Conservation (phyloP, 176 grass and related monocot species). For the Cymbopogon citratus region DNA sequence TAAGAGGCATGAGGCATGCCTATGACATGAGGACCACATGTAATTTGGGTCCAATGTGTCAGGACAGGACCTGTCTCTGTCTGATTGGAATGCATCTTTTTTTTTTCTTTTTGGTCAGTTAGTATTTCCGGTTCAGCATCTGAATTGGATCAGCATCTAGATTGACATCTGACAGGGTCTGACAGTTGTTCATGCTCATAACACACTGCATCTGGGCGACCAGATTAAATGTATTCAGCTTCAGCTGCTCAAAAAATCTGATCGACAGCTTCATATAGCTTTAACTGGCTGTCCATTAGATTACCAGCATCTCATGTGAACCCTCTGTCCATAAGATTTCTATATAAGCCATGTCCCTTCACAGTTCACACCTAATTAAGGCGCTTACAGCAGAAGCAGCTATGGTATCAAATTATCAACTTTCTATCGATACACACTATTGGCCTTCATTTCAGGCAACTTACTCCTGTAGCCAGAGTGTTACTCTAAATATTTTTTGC, state of each 20-base stretch:
- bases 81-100: too few species aligned
- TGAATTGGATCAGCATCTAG: background rate
- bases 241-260: background rate
- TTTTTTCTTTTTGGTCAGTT: background rate
- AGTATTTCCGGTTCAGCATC: background rate
- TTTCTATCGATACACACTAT: background rate
- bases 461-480: background rate
- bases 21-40: conserved; percentile 3
- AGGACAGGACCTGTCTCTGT: too few species aligned
- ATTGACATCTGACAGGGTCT: background rate
- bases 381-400: too few species aligned
- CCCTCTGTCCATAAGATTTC: background rate
- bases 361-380: too few species aligned
- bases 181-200: background rate
- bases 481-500: background rate
- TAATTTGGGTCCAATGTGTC: background rate
- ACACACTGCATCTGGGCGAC: background rate
- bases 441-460: background rate
- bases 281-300: background rate
- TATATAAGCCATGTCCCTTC: background rate
- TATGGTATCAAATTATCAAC: too few species aligned
- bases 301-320: background rate
- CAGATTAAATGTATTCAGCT: background rate
- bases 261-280: background rate
- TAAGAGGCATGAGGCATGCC: background rate